Conservation (phyloP, 2,329 filamentous ascomycete species). For the Teratosphaeria destructans region DNA sequence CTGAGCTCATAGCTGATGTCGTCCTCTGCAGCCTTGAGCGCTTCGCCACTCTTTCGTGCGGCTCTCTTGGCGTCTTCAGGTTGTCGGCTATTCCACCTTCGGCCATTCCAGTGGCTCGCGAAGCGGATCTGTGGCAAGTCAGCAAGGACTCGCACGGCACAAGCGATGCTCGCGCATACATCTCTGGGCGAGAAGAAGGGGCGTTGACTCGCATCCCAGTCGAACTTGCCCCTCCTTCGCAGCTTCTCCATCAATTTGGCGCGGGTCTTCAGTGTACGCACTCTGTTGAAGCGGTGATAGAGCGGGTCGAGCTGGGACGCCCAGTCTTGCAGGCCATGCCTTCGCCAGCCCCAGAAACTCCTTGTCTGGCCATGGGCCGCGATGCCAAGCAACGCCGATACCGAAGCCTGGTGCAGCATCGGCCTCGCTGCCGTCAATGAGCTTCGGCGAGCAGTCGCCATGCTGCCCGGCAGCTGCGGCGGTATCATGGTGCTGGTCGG, state of each 20-base stretch:
- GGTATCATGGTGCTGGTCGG: conserved; percentile 15
- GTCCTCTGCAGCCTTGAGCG: conserved; percentile 1
- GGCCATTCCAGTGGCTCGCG: conserved; percentile 17
- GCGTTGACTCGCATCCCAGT: conserved; percentile 18
- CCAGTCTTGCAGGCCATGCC: conserved; percentile 12
- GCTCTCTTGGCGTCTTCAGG: conserved; percentile 8
- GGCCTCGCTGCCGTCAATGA: conserved; percentile 5
- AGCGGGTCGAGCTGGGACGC: conserved; percentile 22
- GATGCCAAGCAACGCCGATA: conserved; percentile 6
- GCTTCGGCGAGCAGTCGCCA: conserved; percentile 1
- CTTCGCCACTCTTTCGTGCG: conserved; percentile 1
- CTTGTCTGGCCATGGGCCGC: conserved; percentile 5
- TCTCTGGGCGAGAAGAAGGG: conserved; percentile 18
- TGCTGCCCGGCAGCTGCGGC: conserved; percentile 15
- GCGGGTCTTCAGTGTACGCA: conserved; percentile 21
- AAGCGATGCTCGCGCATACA: background rate
- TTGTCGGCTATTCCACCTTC: background rate
- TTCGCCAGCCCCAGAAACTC: conserved; percentile 18
- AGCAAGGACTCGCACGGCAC: background rate
- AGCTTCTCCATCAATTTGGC: conserved; percentile 24
- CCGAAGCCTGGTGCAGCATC: conserved; percentile 5
- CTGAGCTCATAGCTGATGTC: conserved; percentile 17
- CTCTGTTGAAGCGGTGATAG: conserved; percentile 19
- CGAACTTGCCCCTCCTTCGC: conserved; percentile 19
- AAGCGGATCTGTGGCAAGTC: conserved; percentile 16